These are phyloP conservation scores for Radiomyces spectabilis DNA, from an alignment of 192 early-diverging fungal species.

Conservation along the genomic window DNA sequence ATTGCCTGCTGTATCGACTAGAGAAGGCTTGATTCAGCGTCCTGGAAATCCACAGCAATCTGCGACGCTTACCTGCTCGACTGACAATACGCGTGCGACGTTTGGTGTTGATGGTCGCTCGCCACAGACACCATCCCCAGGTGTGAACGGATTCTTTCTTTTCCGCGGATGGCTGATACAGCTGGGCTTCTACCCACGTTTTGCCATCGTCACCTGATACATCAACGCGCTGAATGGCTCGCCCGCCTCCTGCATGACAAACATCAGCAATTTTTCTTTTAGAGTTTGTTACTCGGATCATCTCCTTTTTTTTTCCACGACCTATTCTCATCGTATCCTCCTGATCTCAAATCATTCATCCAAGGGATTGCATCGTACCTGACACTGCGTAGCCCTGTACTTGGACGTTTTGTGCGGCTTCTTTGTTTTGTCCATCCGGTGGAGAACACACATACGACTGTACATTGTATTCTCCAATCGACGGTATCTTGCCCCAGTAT, in stretches of 20 bases:
- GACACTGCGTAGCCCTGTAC: conserved; percentile 75
- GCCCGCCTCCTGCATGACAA: conserved; percentile 54
- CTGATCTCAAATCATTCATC: background rate
- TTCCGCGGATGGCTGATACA: conserved; percentile 40
- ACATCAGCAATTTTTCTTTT: background rate
- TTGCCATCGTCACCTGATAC: conserved; percentile 77
- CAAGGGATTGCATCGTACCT: conserved; percentile 13
- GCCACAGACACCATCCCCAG: conserved; percentile 89
- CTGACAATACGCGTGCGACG: conserved; percentile 56
- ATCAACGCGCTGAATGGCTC: conserved; percentile 74
- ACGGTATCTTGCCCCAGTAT: conserved; percentile 47
- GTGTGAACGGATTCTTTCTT: conserved; percentile 30
- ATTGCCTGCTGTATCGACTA: conserved; percentile 75
- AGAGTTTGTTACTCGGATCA: too few relatives aligned
- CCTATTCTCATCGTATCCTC: conserved; percentile 32
- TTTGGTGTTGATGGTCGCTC: conserved; percentile 43
- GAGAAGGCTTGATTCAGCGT: too few relatives aligned
- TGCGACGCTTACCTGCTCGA: conserved; percentile 72
- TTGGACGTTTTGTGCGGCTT: conserved; percentile 21
- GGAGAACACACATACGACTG: conserved; percentile 75
- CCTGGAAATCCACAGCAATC: too few relatives aligned
- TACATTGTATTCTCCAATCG: conserved; percentile 69
- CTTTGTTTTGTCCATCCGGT: conserved; percentile 40
- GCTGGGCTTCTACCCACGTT: conserved; percentile 71
- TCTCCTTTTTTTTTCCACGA: too few relatives aligned